These are phyloP conservation scores for Paraglomus brasilianum DNA, from an alignment of 192 early-diverging fungal species.

Conservation along the genomic window DNA sequence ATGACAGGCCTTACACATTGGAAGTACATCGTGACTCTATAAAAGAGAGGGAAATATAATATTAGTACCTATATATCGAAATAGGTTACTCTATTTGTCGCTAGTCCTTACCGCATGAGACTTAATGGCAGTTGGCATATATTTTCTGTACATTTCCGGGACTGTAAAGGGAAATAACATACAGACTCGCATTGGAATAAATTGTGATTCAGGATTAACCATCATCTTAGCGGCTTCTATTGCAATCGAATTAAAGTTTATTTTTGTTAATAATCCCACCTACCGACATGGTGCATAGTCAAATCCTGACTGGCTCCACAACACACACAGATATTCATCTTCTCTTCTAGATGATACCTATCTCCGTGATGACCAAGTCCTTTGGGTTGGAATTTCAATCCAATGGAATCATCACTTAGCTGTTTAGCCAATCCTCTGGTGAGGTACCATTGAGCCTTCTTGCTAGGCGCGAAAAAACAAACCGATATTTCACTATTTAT, in stretches of 20 bases:
- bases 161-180: constrained; percentile 13
- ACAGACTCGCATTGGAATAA: background rate
- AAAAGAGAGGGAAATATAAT: background rate
- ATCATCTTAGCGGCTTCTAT: no score
- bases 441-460: constrained; percentile 42
- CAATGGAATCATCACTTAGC: constrained; percentile 30
- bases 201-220: background rate
- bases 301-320: constrained; percentile 29
- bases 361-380: constrained; percentile 34
- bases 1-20: constrained; percentile 39
- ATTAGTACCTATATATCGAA: no score
- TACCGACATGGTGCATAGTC: constrained; percentile 41
- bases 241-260: background rate
- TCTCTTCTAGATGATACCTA: constrained; percentile 42
- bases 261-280: background rate
- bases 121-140: constrained; percentile 39
- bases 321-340: constrained; percentile 37
- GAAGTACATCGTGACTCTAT: constrained; percentile 39
- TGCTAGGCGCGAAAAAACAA: constrained; percentile 20
- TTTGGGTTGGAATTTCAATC: constrained; percentile 36
- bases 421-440: constrained; percentile 30
- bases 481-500: background rate
- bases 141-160: constrained; percentile 43
- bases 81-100: background rate
- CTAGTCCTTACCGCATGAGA: constrained; percentile 38